phyloP scores from a whole-genome alignment of 495 filamentous ascomycete species.

The Penicillium lagena region DNA sequence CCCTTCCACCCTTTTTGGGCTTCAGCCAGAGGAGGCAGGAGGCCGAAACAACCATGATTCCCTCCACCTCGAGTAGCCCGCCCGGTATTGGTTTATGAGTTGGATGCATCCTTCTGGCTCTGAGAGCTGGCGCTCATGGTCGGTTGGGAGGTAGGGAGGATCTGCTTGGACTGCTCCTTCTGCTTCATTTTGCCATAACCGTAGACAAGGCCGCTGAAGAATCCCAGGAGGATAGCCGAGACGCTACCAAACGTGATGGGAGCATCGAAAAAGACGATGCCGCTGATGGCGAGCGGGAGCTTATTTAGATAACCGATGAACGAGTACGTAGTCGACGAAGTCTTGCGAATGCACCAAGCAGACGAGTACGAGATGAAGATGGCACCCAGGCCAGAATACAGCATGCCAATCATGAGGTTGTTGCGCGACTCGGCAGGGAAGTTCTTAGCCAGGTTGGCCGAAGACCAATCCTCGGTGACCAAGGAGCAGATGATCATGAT shows the following conservation, averaged over 20 bases:
- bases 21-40: no score
- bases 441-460: conserved; percentile 74
- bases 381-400: conserved; percentile 86
- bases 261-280: conserved; percentile 90
- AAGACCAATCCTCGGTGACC: conserved; percentile 86
- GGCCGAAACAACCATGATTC: no score
- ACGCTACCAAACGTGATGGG: conserved; percentile 90
- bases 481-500: conserved; percentile 79
- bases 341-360: conserved; percentile 96
- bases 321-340: conserved; percentile 92
- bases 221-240: conserved; percentile 82
- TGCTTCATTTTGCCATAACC: conserved; percentile 85
- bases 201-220: conserved; percentile 87
- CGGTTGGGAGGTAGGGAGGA: conserved; percentile 59
- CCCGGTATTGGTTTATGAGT: no score
- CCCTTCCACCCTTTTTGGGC: no score
- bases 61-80: no score
- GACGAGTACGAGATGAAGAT: conserved; percentile 99
- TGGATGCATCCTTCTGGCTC: no score
- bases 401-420: conserved; percentile 75
- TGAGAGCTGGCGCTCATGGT: conserved; percentile 85
- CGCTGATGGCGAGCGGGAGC: conserved; percentile 85
- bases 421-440: conserved; percentile 79
- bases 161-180: conserved; percentile 53
- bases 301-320: conserved; percentile 99